Conservation (phyloP, 2,329 filamentous ascomycete species). For the Lachnellula willkommii region DNA sequence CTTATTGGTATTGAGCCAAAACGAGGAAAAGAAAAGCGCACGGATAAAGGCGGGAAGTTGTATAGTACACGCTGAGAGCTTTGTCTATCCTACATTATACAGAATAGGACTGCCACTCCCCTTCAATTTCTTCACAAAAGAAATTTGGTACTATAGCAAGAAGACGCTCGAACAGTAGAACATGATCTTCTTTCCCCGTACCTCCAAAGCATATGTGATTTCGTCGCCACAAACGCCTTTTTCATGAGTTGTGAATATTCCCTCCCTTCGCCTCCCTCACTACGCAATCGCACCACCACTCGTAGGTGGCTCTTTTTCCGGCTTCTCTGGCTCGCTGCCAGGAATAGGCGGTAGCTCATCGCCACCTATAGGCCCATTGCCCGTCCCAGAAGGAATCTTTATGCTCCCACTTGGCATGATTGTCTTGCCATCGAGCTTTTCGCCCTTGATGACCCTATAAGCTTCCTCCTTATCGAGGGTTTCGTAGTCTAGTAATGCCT, state of each 20-base stretch:
- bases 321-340: constrained; percentile 16
- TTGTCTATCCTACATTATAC: background rate
- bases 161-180: background rate
- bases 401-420: constrained; percentile 56
- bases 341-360: constrained; percentile 22
- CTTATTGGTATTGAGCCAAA: no score
- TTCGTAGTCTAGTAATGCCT: constrained; percentile 90
- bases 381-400: constrained; percentile 52
- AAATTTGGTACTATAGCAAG: background rate
- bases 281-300: constrained; percentile 25
- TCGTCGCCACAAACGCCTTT: constrained; percentile 9
- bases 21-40: no score
- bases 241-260: constrained; percentile 14
- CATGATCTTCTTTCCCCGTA: background rate
- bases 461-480: constrained; percentile 86
- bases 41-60: background rate
- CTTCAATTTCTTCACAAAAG: background rate
- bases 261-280: background rate
- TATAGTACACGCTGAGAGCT: background rate
- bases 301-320: constrained; percentile 23
- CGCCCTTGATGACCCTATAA: constrained; percentile 80
- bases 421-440: constrained; percentile 68
- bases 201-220: background rate
- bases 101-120: background rate
- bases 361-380: background rate